Base-by-base conservation (phyloP, 768 basidiomycete genomes). In the Coprinellus aureogranulatus region DNA sequence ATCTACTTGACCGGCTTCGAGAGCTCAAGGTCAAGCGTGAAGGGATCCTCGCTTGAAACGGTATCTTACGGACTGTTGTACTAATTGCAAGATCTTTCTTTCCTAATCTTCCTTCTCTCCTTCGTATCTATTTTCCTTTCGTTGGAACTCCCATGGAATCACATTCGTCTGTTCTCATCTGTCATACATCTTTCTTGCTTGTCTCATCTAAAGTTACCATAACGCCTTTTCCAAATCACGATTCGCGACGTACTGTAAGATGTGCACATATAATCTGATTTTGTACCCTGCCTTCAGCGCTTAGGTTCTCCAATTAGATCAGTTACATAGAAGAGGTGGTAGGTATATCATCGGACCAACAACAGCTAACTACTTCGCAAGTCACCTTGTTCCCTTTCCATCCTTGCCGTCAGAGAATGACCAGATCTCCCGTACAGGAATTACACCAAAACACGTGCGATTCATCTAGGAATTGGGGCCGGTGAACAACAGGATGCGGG, bases 391-490 rank as follows among this genome's bases (percentile, higher is more conserved):
- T 26, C 55, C 42, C 45, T 22, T 22, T 18, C 47, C 56, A 59
- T 58, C 50, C 53, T 34, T 50, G 52, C 55, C 56, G 41, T 68
- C 72, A 90, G 58, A 94, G 72, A 59, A 93, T 85, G 40, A 94
- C 89, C 40, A 93, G 72, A 70, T 94, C 91, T 47, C 91, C 91
- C 49, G 75, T 77, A 77, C 91, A 94, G 20, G 88, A 84, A 65
- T 85, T 81, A 73, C 91, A 94, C 90, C 92, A 94, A 73, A 94
- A 93, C 18, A 94, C 83, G 67, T 93, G 91, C 26, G 90, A 85
- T 63, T 93, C 91, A 64, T 94, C 92, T 74, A 92, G 74, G 67
- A 92, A 93, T 65, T 91, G 90, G 2, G 88, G 80, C 52, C 87
- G 84, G 61, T 73, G 71, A 28, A 62, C 57, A 47, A 70, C 65